Base-by-base conservation (phyloP, 306 rosid genomes). In the Cucurbita moschata region DNA sequence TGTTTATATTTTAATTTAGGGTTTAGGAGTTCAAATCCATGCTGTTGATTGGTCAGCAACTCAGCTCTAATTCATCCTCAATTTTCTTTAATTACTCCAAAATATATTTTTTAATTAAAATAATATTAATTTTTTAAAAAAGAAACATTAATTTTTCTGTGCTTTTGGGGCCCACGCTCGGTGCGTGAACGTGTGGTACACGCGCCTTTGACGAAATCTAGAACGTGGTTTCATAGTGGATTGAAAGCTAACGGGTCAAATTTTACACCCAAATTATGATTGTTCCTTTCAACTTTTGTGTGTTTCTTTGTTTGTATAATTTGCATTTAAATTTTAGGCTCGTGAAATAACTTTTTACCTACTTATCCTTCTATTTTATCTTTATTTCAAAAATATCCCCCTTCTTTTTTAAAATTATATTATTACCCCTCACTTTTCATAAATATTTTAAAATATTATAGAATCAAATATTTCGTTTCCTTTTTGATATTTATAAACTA, bases 11-110 rank as follows among this genome's bases (percentile, higher is more conserved):
- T 42, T 55, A 8, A 8, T 35, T 51, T 30, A 8, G 5, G 37
- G 14, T 7, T 69, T 69, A 64, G 0, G 4, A 40, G 66, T 43
- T 30, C 51, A 80, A 38, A 61, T 16, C 6, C 2, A 71, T 12
- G 75, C 42, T 35, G 77, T 52, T 59, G 56, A 81, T 74, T 69
- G 79, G 81, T 77, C 81, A 68, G 76, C 74, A 44, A 68, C 43
- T 67, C 81, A 68, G 78, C 75, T 54, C 65, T 68, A 58, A 68
- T 77, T 12, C 65, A 66, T 68, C 71, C 67, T 68, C 39, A 7
- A 39, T 59, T 76, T 73, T 67, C 58, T 40, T 5, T 42, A 46
- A 47, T 58, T 68, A 6, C 12, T 18, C 1, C n/a, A 18, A 42
- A 62, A 30, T 2, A 30, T 26, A 26, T 42, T 42, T 42, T 42